Base-by-base conservation (phyloP, 768 basidiomycete species). In the Tricholoma sp. region DNA sequence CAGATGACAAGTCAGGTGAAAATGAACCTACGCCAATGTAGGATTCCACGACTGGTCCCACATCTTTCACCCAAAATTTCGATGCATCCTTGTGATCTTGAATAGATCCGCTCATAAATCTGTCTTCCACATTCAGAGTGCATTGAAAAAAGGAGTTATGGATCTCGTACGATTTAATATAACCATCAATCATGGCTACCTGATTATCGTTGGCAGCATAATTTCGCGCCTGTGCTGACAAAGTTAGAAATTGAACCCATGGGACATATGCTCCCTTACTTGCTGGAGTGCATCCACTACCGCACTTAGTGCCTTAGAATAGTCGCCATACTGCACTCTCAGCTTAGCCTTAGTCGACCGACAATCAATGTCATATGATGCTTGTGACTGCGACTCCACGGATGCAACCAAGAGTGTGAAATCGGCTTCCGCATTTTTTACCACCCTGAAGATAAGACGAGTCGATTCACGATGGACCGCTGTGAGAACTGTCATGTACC, bases 31-130 rank as follows among this genome's bases (percentile, higher is more conserved):
- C 79, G 20, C 91, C 91, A 55, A 94, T 85, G 68, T 94, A 93
- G 31, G 84, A 88, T 70, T 94, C 92, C 15, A 95, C 92, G 33
- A 89, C 86, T 4, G 92, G 92, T 0, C 91, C 88, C 18, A 90
- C 72, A 65, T 95, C 92, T 70, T 88, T 86, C 24, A 95, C 92
- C 92, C 92, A 95, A 58, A 83, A 75, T 29, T 72, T 80, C 0
- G 89, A 91, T 0, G 81, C 92, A 44, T 86, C 78, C 65, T 89
- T 85, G 74, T 95, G 93, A 17, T 81, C 86, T 59, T 85, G 78
- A 50, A 94, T 84, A 8, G 87, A 89, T 9, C 92, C 92, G 4
- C 84, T 85, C 62, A 80, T 71, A 66, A 94, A 94, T 2, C 90
- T 89, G 60, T 54, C 28, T 57, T 32, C 10, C 6, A 56, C 29